Base-by-base conservation (phyloP, 495 filamentous ascomycete genomes). In the Aspergillus affinis region DNA sequence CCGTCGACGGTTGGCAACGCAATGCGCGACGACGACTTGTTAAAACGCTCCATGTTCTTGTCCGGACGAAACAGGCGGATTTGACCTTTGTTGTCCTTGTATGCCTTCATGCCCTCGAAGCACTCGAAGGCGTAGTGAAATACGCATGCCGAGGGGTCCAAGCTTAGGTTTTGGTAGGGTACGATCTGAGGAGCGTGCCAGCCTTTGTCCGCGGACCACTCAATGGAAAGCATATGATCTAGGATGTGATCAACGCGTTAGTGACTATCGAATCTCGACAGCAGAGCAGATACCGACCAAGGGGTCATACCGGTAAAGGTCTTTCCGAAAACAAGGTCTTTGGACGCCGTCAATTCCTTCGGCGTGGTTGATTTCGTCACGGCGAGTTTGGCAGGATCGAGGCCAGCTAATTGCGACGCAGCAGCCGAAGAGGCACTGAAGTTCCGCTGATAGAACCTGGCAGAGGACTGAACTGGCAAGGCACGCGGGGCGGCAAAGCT, bases 91-190 rank as follows among this genome's bases (percentile, higher is more conserved):
- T 74, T 80, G 75, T 94, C 90, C 69, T 89, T 91, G 81, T 98
- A 98, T 36, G 95, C 95, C 78, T 98, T 98, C 92, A 98, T 95
- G 61, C 94, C 94, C 75, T 98, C 94, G 77, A 98, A 98, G 72
- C 88, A 91, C 72, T 92, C 90, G 69, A 98, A 98, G 45, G 90
- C 94, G 75, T 98, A 98, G 83, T 98, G 94, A 78, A 98, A 93
- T 48, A 97, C 94, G 79, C 93, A 98, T 48, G 92, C 93, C 6
- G 94, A 91, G 26, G 94, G 94, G 73, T 98, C 95, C 57, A 98
- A 86, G 55, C 88, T 91, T 64, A 98, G 90, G 77, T 97, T 96
- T 75, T 97, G 93, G 81, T 98, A 98, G 17, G 94, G 94, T 20
- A 82, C 84, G 65, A 98, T 97, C 15, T 81, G 80, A 48, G 94